phyloP scores from a whole-genome alignment of 1,139 yeast species.

The Kodamaea plutei region DNA sequence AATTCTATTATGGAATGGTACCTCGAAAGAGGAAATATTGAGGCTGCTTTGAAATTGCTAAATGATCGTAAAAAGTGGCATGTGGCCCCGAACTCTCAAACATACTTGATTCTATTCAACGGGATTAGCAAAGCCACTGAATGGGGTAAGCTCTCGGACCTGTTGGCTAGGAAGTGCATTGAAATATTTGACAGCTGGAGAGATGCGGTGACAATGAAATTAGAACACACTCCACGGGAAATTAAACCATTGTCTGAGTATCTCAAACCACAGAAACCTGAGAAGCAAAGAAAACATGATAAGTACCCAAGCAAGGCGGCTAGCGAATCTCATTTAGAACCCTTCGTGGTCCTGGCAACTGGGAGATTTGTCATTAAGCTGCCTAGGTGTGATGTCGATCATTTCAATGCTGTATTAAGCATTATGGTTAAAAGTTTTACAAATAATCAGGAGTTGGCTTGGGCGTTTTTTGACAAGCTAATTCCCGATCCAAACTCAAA shows the following conservation, averaged over 20 bases:
- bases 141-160: slow-evolving; percentile 31
- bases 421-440: slow-evolving; percentile 32
- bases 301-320: background rate
- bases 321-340: slow-evolving; percentile 6
- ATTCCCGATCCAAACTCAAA: slow-evolving; percentile 15
- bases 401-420: slow-evolving; percentile 39
- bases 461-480: slow-evolving; percentile 37
- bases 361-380: slow-evolving; percentile 5
- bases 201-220: slow-evolving; percentile 2
- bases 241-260: slow-evolving; percentile 3
- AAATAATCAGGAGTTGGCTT: slow-evolving; percentile 32
- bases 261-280: background rate
- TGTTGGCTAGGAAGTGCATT: slow-evolving; percentile 20
- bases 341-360: slow-evolving; percentile 5
- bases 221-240: slow-evolving; percentile 1
- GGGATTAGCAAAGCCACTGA: slow-evolving; percentile 46
- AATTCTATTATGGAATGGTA: slow-evolving; percentile 53
- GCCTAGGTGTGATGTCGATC: slow-evolving; percentile 21
- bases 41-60: slow-evolving; percentile 44
- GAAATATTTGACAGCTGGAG: slow-evolving; percentile 22
- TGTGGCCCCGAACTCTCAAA: slow-evolving; percentile 48
- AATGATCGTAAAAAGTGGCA: slow-evolving; percentile 60
- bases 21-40: slow-evolving; percentile 36
- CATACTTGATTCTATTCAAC: slow-evolving; percentile 52
- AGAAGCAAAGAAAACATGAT: slow-evolving; percentile 3